Conservation (phyloP, 2,329 filamentous ascomycete species). For the Zasmidium cellare region DNA sequence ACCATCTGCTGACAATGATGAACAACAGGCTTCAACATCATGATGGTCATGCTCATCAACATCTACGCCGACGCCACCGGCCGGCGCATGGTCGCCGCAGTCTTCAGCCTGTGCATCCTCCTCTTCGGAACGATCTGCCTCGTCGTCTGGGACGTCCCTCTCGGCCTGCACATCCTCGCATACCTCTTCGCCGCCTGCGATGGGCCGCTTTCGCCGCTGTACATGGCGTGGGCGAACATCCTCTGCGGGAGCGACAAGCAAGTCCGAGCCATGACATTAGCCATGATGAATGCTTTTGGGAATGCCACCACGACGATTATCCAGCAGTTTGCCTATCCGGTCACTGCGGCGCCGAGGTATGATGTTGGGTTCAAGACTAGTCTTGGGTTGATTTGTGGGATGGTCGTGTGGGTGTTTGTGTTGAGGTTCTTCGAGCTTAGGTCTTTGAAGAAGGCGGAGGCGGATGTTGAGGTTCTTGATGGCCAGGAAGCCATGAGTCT, state of each 20-base stretch:
- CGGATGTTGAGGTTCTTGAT: not conserved
- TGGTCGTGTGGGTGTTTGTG: constrained; percentile 16
- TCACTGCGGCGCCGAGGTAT: constrained; percentile 10
- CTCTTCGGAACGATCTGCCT: constrained; percentile 14
- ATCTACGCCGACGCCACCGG: constrained; percentile 36
- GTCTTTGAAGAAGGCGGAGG: not conserved
- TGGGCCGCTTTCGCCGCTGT: constrained; percentile 39
- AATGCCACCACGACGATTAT: constrained; percentile 21
- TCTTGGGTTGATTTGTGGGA: constrained; percentile 15
- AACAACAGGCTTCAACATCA: constrained; percentile 13
- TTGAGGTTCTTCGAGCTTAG: constrained; percentile 13
- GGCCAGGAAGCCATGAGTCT: not conserved
- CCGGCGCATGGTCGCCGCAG: constrained; percentile 34
- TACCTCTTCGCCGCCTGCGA: constrained; percentile 40
- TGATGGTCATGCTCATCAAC: constrained; percentile 16
- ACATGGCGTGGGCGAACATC: constrained; percentile 40
- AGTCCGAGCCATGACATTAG: constrained; percentile 37
- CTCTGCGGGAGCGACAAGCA: constrained; percentile 37
- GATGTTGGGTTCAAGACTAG: constrained; percentile 12
- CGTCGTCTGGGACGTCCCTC: constrained; percentile 16
- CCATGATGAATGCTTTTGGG: constrained; percentile 40
- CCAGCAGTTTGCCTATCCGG: constrained; percentile 21
- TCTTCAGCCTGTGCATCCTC: constrained; percentile 29
- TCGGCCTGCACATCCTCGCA: constrained; percentile 35
- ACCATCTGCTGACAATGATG: not conserved